These are phyloP conservation scores for Xylaria sp. DNA, from an alignment of 2,329 filamentous ascomycete species.

Conservation along the genomic window DNA sequence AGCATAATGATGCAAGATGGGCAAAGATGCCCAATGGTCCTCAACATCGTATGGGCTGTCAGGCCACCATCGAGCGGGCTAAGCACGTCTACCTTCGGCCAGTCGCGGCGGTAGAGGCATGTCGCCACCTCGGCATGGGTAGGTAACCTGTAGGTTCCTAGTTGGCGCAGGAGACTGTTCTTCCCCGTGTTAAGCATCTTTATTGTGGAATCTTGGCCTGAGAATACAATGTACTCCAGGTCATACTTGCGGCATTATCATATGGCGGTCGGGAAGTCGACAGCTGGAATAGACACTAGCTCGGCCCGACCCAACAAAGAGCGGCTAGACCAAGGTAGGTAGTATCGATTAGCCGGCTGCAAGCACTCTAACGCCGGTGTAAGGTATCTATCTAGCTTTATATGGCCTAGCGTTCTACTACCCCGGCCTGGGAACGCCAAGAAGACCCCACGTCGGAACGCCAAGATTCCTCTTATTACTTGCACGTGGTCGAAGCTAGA, in stretches of 20 bases:
- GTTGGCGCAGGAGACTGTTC: background rate
- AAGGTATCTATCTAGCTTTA: background rate
- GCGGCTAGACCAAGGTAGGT: background rate
- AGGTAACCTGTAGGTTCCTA: background rate
- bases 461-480: conserved; percentile 8
- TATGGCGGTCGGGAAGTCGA: background rate
- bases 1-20: conserved; percentile 19
- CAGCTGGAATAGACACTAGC: background rate
- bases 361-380: conserved; percentile 10
- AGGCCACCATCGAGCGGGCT: conserved; percentile 30
- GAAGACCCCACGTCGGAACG: background rate
- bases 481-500: conserved; percentile 2
- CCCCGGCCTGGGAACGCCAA: conserved; percentile 10
- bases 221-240: background rate
- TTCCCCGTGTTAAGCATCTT: background rate
- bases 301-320: background rate
- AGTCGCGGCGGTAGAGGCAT: conserved; percentile 30
- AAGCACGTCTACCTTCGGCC: conserved; percentile 37
- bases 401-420: background rate
- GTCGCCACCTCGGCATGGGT: conserved; percentile 23
- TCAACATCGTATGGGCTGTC: conserved; percentile 27
- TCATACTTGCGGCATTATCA: background rate
- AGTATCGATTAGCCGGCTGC: conserved; percentile 14
- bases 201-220: background rate
- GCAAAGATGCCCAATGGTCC: conserved; percentile 31